phyloP scores from a whole-genome alignment of 345 rosid species.

The Aethionema arabicum region DNA sequence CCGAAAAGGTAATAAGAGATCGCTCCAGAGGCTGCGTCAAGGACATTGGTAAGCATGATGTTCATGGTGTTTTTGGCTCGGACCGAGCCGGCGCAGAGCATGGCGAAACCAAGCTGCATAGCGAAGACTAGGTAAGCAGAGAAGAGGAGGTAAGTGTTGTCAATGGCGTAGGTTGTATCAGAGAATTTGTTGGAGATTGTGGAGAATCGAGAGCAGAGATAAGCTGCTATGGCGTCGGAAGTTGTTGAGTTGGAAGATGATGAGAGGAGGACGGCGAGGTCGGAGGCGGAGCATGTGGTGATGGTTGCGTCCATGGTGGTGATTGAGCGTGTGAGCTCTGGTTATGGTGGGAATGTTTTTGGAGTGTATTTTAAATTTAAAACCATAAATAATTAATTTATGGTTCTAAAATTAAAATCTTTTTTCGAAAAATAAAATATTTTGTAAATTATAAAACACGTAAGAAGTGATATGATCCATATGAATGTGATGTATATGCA shows the following conservation, averaged over 20 bases:
- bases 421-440: too few species aligned
- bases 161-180: slow-evolving; percentile 52
- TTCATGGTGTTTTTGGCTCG: slow-evolving; percentile 84
- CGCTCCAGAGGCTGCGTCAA: slow-evolving; percentile 74
- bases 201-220: slow-evolving; percentile 53
- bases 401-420: too few species aligned
- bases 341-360: not conserved
- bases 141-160: slow-evolving; percentile 78
- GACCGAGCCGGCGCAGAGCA: slow-evolving; percentile 83
- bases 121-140: slow-evolving; percentile 78
- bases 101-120: slow-evolving; percentile 86
- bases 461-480: too few species aligned
- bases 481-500: too few species aligned
- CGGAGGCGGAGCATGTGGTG: slow-evolving; percentile 43
- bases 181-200: slow-evolving; percentile 37
- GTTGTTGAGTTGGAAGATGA: slow-evolving; percentile 23
- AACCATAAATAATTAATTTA: not conserved
- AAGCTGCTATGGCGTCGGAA: slow-evolving; percentile 39
- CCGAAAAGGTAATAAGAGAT: slow-evolving; percentile 74
- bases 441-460: too few species aligned
- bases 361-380: not conserved
- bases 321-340: not conserved
- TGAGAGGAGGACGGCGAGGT: slow-evolving; percentile 41
- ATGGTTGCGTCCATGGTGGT: slow-evolving; percentile 24
- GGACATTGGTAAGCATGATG: slow-evolving; percentile 77